A percentile compares a stretch with the other conserved stretches of the same genome.
Conservation (phyloP, 2,329 filamentous ascomycete genomes). For the Colletotrichum tropicale region DNA sequence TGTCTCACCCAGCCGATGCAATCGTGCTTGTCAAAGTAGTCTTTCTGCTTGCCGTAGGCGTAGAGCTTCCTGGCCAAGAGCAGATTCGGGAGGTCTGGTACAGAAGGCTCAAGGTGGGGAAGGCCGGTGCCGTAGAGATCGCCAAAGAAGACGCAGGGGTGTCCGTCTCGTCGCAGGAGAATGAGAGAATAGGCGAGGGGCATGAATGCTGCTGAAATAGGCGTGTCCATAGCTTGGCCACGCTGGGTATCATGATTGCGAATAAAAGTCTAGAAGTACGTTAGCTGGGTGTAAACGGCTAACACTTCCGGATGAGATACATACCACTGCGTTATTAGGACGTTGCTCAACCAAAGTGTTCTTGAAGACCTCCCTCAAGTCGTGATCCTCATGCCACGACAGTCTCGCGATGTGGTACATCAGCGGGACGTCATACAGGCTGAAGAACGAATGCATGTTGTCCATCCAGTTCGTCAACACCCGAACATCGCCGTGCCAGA, state of each 20-base stretch:
- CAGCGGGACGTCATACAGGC: slow-evolving; percentile 13
- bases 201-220: slow-evolving; percentile 2
- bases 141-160: slow-evolving; percentile 17
- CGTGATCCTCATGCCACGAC: slow-evolving; percentile 6
- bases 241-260: slow-evolving; percentile 16
- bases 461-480: slow-evolving; percentile 12
- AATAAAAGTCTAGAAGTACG: neutral
- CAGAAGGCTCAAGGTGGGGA: neutral
- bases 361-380: slow-evolving; percentile 10
- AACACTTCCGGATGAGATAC: neutral
- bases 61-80: slow-evolving; percentile 5
- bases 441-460: slow-evolving; percentile 15
- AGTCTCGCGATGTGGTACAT: slow-evolving; percentile 13
- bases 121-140: slow-evolving; percentile 8
- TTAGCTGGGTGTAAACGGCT: neutral
- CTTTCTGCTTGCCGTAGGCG: slow-evolving; percentile 1
- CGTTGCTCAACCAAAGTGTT: slow-evolving; percentile 4
- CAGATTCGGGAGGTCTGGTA: neutral
- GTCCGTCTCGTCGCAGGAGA: slow-evolving; percentile 7
- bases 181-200: slow-evolving; percentile 6
- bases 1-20: slow-evolving; percentile 12
- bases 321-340: slow-evolving; percentile 13
- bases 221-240: slow-evolving; percentile 16
- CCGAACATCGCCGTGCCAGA: slow-evolving; percentile 15
- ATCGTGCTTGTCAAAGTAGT: slow-evolving; percentile 4